Percentiles rank a stretch among this genome's conserved stretches.
phyloP scores from a whole-genome alignment of 768 basidiomycete species.

The Tulasnella sp. region DNA sequence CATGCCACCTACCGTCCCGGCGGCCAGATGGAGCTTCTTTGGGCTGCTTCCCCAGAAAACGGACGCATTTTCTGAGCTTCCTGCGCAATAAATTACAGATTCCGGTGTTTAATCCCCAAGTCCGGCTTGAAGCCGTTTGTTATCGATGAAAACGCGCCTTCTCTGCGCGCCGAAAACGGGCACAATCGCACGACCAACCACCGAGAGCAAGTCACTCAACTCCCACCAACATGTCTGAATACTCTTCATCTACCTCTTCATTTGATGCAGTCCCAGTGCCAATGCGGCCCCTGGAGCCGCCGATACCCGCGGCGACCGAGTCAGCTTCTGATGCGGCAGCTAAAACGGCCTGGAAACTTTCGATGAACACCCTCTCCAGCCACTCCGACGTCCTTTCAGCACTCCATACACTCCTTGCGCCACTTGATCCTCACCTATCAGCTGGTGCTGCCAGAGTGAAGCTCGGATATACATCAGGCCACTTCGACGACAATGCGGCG shows the following conservation, averaged over 20 bases:
- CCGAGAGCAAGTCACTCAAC: background rate
- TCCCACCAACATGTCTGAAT: slow-evolving; percentile 12
- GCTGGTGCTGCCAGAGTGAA: slow-evolving; percentile 72
- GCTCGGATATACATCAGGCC: slow-evolving; percentile 63
- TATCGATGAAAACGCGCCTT: slow-evolving; percentile 19
- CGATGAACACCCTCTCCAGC: slow-evolving; percentile 13
- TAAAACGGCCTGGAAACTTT: background rate
- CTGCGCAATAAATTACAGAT: background rate
- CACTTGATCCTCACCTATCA: slow-evolving; percentile 44
- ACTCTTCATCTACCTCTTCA: background rate
- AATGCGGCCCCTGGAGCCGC: background rate
- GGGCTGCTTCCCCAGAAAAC: background rate
- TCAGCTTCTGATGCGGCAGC: background rate
- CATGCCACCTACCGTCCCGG: too few species aligned
- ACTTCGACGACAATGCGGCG: slow-evolving; percentile 62
- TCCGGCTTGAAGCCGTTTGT: background rate
- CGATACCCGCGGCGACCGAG: background rate
- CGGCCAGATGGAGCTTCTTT: too few species aligned
- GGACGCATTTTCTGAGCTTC: background rate
- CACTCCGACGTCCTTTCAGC: slow-evolving; percentile 19
- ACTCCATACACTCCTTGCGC: slow-evolving; percentile 11
- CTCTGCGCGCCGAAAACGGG: background rate
- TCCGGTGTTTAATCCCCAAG: slow-evolving; percentile 4
- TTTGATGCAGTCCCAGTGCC: background rate
- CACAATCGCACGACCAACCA: slow-evolving; percentile 11